Base-by-base conservation (phyloP, 1,284 basidiomycete species). In the Sporisorium graminicola region DNA sequence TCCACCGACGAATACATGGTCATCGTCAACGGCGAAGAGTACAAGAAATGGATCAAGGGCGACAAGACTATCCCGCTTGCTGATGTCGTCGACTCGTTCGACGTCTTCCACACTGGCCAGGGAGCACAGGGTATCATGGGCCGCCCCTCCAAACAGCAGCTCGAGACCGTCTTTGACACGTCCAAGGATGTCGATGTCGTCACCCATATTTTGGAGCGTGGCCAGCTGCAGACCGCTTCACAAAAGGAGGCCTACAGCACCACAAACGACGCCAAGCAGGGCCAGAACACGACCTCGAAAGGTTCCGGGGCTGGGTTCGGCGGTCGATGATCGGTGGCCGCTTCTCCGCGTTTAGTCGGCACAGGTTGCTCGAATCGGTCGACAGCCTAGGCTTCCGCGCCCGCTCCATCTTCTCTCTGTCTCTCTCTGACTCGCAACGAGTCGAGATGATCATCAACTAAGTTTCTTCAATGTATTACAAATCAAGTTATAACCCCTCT, bases 121-220 rank as follows among this genome's bases (percentile, higher is more conserved):
- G 86, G 85, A 29, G 76, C 82, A 18, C 86, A 87, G 71, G 86
- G 86, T n/a, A 76, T 86, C 66, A 74, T 87, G 60, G 79, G 80
- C 46, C 74, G 84, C 16, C 77, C 86, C n/a, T 81, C 78, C 24
- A 86, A 87, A 75, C 86, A 87, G 68, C 75, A 83, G 47, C 80
- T 87, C 55, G 84, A 86, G 46, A 77, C 74, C 26, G 74, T 85
- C n/a, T 87, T 87, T 56, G 80, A 73, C 12, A 77, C 82, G 5
- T 55, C 61, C 62, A 86, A 86, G 57, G 77, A 83, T 50, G 76
- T 78, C 43, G 86, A 84, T 20, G 83, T 86, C 13, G 81, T 86
- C 26, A 65, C 77, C 22, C 70, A 58, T 35, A 70, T 87, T 42
- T 79, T 87, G 54, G 73, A 83, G 53, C 73, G 83, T 42, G 86